These are phyloP conservation scores for Naganishia cerealis DNA, from an alignment of 1,284 basidiomycete species.

Conservation along the genomic window DNA sequence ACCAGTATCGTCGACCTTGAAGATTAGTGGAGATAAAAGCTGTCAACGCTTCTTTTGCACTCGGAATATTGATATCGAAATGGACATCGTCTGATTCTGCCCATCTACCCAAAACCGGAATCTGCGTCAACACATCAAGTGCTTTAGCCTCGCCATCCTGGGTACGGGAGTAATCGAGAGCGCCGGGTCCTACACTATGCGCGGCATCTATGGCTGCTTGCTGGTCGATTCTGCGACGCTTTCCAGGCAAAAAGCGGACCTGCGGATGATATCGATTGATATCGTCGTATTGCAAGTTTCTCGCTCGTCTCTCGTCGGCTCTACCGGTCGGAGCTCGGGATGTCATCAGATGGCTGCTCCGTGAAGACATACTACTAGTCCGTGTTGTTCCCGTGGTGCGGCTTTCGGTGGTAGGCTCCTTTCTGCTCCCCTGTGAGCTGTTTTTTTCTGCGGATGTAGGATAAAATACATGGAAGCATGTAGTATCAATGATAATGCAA, in stretches of 20 bases:
- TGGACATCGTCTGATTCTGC: slow-evolving; percentile 3
- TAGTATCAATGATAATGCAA: slow-evolving; percentile 46
- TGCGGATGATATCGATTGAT: slow-evolving; percentile 21
- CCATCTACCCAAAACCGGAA: slow-evolving; percentile 19
- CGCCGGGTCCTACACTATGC: slow-evolving; percentile 13
- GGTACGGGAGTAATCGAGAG: background rate
- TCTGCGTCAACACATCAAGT: slow-evolving; percentile 17
- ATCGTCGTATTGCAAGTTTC: slow-evolving; percentile 22
- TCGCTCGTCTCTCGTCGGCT: slow-evolving; percentile 19
- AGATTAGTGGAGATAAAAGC: slow-evolving; percentile 50
- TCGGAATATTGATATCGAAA: slow-evolving; percentile 36
- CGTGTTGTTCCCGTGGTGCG: slow-evolving; percentile 4
- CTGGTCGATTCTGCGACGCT: slow-evolving; percentile 18
- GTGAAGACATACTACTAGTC: slow-evolving; percentile 13
- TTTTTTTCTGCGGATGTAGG: slow-evolving; percentile 34
- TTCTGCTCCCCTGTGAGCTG: slow-evolving; percentile 2
- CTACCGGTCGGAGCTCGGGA: slow-evolving; percentile 17
- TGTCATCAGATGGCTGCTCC: slow-evolving; percentile 10
- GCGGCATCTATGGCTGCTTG: slow-evolving; percentile 18
- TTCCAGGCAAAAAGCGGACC: slow-evolving; percentile 22
- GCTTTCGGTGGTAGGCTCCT: slow-evolving; percentile 10
- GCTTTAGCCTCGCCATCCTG: slow-evolving; percentile 8
- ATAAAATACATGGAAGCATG: slow-evolving; percentile 49
- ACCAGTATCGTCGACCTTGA: slow-evolving; percentile 45
- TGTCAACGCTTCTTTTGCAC: slow-evolving; percentile 44